Conservation (phyloP, 106 monocot species). For the Dactylorhiza incarnata region DNA sequence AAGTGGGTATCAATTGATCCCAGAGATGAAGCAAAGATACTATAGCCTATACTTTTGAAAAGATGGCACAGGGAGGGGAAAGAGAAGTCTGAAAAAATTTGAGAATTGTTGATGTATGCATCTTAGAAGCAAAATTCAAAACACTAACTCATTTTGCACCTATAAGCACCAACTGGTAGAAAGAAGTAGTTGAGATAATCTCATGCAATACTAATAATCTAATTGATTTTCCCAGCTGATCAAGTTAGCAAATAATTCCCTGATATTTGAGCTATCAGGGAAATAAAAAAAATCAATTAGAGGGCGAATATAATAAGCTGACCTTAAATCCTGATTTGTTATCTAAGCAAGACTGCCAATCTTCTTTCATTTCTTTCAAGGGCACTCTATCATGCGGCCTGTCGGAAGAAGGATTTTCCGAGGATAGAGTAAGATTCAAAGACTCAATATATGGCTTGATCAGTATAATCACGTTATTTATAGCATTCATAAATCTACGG, state of each 20-base stretch:
- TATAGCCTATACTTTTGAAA: background rate
- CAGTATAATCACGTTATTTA: background rate
- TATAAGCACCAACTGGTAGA: background rate
- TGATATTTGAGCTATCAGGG: background rate
- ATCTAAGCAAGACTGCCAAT: conserved; percentile 70
- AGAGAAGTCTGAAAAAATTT: background rate
- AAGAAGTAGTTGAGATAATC: background rate
- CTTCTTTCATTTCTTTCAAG: conserved; percentile 62
- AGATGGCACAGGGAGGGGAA: background rate
- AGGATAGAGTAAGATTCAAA: conserved; percentile 3
- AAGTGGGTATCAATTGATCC: background rate
- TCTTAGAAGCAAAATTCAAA: background rate
- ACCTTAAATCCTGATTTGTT: conserved; percentile 74
- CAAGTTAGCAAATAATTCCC: background rate
- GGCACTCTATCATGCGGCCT: conserved; percentile 53
- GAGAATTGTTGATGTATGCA: background rate
- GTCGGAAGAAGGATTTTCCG: conserved; percentile 10
- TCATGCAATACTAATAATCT: background rate
- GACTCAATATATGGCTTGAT: background rate
- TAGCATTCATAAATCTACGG: conserved; percentile 5
- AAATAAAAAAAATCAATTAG: background rate
- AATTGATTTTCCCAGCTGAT: background rate
- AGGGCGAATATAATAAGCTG: background rate
- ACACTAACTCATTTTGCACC: background rate
- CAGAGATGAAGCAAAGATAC: background rate